Evolutionary conservation across 2,329 filamentous ascomycete genomes (phyloP).

Genomic region (Verticillium albo-atrum): DNA sequence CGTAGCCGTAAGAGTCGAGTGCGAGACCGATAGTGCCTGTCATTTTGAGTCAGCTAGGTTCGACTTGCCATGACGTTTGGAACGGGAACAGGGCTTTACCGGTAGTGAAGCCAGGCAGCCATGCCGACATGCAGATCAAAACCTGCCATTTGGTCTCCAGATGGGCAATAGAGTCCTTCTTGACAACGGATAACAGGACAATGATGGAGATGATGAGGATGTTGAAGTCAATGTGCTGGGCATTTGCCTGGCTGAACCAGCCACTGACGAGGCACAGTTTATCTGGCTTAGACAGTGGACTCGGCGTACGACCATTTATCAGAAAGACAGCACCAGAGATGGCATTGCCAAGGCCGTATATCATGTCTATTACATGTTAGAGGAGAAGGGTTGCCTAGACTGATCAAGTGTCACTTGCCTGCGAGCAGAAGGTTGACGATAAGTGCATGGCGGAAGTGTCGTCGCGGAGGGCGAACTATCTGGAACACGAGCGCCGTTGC

Average conservation of each 20-base stretch:
- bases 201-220: constrained; percentile 39
- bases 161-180: constrained; percentile 25
- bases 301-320: constrained; percentile 16
- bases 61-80: neutral
- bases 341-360: constrained; percentile 37
- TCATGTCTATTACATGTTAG: constrained; percentile 23
- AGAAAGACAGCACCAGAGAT: constrained; percentile 34
- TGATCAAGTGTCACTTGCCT: constrained; percentile 10
- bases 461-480: constrained; percentile 10
- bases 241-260: constrained; percentile 38
- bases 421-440: constrained; percentile 17
- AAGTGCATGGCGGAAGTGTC: constrained; percentile 17
- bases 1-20: constrained; percentile 18
- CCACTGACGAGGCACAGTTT: constrained; percentile 35
- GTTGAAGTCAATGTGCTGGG: constrained; percentile 36
- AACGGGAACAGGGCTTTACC: constrained; percentile 16
- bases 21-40: neutral
- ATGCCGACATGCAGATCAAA: constrained; percentile 30
- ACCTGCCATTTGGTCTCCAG: constrained; percentile 21
- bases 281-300: constrained; percentile 12
- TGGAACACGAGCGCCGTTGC: constrained; percentile 8
- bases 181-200: constrained; percentile 33
- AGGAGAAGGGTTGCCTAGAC: neutral
- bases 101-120: constrained; percentile 34
- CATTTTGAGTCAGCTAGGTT: neutral